phyloP scores from a whole-genome alignment of 441 rosid genomes.

The Populus hybrid region DNA sequence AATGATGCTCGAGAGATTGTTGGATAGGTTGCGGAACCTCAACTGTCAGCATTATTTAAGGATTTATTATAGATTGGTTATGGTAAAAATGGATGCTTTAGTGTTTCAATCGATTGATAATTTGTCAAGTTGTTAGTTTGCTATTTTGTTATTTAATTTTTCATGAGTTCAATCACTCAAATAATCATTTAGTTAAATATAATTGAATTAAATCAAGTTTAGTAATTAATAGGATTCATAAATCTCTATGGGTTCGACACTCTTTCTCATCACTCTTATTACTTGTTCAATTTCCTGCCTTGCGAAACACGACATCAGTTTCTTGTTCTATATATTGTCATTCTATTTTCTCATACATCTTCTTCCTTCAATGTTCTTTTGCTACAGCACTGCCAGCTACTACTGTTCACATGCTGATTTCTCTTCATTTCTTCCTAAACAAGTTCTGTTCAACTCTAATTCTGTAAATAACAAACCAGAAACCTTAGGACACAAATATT shows the following conservation, averaged over 20 bases:
- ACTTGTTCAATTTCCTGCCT: too few relatives aligned
- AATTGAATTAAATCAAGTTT: neutral
- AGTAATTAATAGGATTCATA: neutral
- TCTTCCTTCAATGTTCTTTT: neutral
- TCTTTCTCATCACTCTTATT: too few relatives aligned
- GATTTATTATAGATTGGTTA: neutral
- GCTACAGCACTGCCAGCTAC: neutral
- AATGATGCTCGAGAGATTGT: too few relatives aligned
- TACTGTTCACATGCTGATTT: neutral
- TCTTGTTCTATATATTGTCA: neutral
- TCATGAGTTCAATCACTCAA: neutral
- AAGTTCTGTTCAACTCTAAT: neutral
- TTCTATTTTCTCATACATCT: neutral
- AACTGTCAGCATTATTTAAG: neutral
- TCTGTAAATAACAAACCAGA: neutral
- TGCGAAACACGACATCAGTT: neutral
- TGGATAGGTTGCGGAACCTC: too few relatives aligned
- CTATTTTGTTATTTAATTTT: neutral
- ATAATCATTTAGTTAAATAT: too few relatives aligned
- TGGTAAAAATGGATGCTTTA: neutral
- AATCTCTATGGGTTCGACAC: neutral
- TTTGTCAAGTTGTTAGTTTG: neutral
- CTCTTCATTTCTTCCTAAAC: neutral
- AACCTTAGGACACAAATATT: neutral
- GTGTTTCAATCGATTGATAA: neutral